Evolutionary conservation across 2,329 filamentous ascomycete genomes (phyloP), one percentile per base, ranked within the genome.

Genomic region (Nothopassalora personata): DNA sequence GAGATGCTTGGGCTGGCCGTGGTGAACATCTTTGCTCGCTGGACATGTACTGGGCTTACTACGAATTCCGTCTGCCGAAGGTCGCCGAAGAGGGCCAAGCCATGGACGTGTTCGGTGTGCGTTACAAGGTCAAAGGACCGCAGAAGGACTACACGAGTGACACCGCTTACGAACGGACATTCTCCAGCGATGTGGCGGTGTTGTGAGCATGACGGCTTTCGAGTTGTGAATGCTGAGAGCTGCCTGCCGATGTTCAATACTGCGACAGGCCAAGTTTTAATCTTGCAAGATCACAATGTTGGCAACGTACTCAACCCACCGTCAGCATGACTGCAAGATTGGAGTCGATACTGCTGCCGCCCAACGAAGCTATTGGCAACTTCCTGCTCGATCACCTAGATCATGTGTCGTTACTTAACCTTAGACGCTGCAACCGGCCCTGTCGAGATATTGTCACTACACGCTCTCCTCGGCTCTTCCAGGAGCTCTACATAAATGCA

Each of bases 21-120:
- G 85, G 86, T 0, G 82, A 84, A 11, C 88, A 92, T 71, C 74
- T 90, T 19, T 91, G 89, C 69, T 80, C 85, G 23, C 80, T 87
- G 28, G 88, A 92, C 67, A 84, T 84, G 64, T 91, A 91, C 68
- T 79, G 88, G 57, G 86, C 88, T 36, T 78, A 80, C 50, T 91
- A 90, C 71, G 80, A 84, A 61, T 92, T 92, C 72, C 73, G 11
- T 77, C 36, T 74, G 49, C 65, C 66, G 0, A 65, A 70, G 23
- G 64, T 65, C 5, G 63, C 56, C 5, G 67, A 68, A 28, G 61
- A 68, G 36, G 60, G 58, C 9, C 45, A 58, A 19, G 53, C 56
- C 5, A 71, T 72, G 68, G 59, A 71, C 19, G 65, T 71, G n/a
- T 74, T 72, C 60, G 72, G 72, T 2, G 65, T 73, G 55, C 55